Conservation (phyloP, 805 yeast genomes). For the Lipomyces yamadae region DNA sequence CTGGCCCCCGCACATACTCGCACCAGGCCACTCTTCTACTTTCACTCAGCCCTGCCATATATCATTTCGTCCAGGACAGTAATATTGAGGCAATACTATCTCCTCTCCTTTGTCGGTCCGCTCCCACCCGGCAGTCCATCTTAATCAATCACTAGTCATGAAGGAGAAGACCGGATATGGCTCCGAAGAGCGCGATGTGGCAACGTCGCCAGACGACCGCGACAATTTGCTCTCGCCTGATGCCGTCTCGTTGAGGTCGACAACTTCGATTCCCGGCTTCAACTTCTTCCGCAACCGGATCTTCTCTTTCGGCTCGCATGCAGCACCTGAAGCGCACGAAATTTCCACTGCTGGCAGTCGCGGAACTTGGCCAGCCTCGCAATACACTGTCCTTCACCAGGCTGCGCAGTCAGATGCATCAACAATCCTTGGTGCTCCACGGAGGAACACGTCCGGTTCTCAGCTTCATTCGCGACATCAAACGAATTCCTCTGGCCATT, state of each 20-base stretch:
- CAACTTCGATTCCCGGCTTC: slow-evolving; percentile 12
- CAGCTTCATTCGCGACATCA: slow-evolving; percentile 19
- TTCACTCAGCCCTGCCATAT: neutral
- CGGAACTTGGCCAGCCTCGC: neutral
- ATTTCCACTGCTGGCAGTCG: neutral
- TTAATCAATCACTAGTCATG: neutral
- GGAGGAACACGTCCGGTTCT: slow-evolving; percentile 25
- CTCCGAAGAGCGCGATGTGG: neutral
- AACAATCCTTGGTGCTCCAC: slow-evolving; percentile 37
- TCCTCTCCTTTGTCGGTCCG: neutral
- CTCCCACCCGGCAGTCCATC: neutral
- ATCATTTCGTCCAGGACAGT: neutral
- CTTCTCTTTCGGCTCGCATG: slow-evolving; percentile 29
- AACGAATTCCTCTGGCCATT: slow-evolving; percentile 14
- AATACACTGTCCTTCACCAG: slow-evolving; percentile 29
- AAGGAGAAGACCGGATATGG: neutral
- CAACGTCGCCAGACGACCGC: slow-evolving; percentile 24
- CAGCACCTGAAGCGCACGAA: neutral
- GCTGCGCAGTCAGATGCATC: slow-evolving; percentile 27
- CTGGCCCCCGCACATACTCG: neutral
- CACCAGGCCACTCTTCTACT: too few relatives aligned
- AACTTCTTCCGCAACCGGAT: slow-evolving; percentile 31
- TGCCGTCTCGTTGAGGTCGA: slow-evolving; percentile 23
- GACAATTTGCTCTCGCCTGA: slow-evolving; percentile 23
- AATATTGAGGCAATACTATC: neutral